phyloP scores from a whole-genome alignment of 179 eudicot genomes.

The Heliamphora pulchella region DNA sequence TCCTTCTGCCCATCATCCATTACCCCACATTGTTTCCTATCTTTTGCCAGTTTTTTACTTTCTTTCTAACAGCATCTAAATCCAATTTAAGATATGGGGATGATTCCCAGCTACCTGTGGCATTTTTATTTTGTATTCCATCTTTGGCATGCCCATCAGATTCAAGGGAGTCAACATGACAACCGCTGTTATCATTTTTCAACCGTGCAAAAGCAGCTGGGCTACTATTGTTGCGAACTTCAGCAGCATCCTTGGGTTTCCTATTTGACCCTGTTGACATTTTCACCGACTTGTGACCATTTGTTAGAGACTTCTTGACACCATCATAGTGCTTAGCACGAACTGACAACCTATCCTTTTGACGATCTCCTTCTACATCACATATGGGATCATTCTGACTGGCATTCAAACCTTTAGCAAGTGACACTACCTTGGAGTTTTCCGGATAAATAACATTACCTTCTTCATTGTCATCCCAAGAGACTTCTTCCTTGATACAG shows the following conservation, averaged over 20 bases:
- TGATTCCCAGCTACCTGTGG: conserved; percentile 29
- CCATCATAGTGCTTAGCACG: conserved; percentile 25
- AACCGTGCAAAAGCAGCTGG: too few species aligned
- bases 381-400: conserved; percentile 23
- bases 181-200: too few species aligned
- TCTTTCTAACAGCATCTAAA: conserved; percentile 21
- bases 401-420: conserved; percentile 9
- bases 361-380: conserved; percentile 23
- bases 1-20: conserved; percentile 23
- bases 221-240: too few species aligned
- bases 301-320: conserved; percentile 34
- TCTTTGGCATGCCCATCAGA: conserved; percentile 22
- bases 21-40: conserved; percentile 25
- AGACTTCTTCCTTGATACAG: conserved; percentile 18
- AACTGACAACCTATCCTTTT: conserved; percentile 24
- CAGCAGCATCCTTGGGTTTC: conserved; percentile 32
- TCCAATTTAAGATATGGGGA: conserved; percentile 31
- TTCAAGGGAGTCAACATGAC: too few species aligned
- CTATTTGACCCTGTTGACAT: conserved; percentile 35
- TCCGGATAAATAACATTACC: conserved; percentile 3
- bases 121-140: conserved; percentile 22
- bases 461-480: conserved; percentile 10
- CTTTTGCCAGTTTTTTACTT: conserved; percentile 30
- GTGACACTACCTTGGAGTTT: conserved; percentile 9
- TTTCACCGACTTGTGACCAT: conserved; percentile 39